A percentile compares a stretch with the other conserved stretches of the same genome.
Conservation (phyloP, 2,329 filamentous ascomycete genomes). For the Fusarium verticillioides region DNA sequence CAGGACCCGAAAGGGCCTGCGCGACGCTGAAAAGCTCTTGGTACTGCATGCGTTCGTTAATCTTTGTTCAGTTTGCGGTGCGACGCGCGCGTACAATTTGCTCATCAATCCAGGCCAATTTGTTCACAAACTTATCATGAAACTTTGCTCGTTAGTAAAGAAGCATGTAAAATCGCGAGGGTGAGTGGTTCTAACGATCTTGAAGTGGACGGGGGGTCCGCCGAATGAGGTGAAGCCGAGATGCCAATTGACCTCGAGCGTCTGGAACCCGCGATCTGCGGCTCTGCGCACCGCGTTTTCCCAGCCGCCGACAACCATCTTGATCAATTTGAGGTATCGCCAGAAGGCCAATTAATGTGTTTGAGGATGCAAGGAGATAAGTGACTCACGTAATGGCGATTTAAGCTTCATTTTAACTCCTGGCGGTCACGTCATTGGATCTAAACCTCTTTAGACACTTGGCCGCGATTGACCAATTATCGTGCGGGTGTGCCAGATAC, state of each 20-base stretch:
- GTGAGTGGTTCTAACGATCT: not conserved
- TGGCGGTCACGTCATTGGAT: not conserved
- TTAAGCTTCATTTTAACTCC: not conserved
- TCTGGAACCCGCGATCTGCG: constrained; percentile 5
- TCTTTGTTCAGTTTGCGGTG: too few relatives aligned
- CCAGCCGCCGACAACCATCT: constrained; percentile 1
- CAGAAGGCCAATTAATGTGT: rapidly evolving
- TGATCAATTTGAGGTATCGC: rapidly evolving
- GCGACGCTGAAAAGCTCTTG: constrained; percentile 72
- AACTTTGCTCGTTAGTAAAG: constrained; percentile 1
- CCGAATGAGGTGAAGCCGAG: constrained; percentile 27
- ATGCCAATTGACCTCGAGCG: constrained; percentile 26
- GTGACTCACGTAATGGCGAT: not conserved
- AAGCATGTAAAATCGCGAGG: too few relatives aligned
- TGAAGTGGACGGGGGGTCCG: constrained; percentile 32
- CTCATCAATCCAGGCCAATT: constrained; percentile 74
- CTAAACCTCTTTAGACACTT: not conserved
- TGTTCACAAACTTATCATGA: constrained; percentile 65
- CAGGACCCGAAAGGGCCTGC: constrained; percentile 75
- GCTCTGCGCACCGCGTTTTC: not conserved
- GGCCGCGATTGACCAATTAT: not conserved
- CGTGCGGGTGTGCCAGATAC: not conserved
- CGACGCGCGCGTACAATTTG: constrained; percentile 48
- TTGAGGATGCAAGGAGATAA: rapidly evolving
- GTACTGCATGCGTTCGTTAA: too few relatives aligned